phyloP scores from a whole-genome alignment of 306 rosid genomes.

The Ormosia emarginata region DNA sequence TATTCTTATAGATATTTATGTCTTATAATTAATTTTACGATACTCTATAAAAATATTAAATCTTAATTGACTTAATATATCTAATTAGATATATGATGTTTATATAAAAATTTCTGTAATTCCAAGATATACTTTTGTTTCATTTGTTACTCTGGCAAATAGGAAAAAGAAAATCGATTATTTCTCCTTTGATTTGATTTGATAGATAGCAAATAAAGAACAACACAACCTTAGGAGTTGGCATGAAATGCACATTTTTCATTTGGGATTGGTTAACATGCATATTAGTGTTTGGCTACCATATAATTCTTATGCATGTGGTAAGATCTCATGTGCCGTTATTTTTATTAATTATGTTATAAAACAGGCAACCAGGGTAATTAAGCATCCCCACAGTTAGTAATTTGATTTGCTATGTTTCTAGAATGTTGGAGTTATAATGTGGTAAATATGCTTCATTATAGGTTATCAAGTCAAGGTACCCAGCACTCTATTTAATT shows the following conservation, averaged over 20 bases:
- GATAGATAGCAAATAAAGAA: conserved; percentile 18
- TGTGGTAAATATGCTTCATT: neutral
- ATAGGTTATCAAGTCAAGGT: neutral
- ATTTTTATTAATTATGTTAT: conserved; percentile 11
- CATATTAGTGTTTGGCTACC: conserved; percentile 28
- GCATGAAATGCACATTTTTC: conserved; percentile 26
- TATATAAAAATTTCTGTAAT: no score
- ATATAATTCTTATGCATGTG: conserved; percentile 34
- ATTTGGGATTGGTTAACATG: conserved; percentile 25
- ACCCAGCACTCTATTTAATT: neutral
- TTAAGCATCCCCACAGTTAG: neutral
- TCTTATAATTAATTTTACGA: no score
- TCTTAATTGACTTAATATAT: no score
- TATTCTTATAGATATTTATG: no score
- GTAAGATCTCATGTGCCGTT: conserved; percentile 21
- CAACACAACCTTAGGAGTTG: conserved; percentile 3
- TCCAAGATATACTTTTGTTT: neutral
- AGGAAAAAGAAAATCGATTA: neutral
- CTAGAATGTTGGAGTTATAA: conserved; percentile 25
- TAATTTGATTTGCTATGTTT: conserved; percentile 30
- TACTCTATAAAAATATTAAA: no score
- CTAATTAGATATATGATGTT: no score
- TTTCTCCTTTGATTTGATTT: conserved; percentile 16
- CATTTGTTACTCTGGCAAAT: neutral
- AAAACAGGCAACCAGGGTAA: neutral